Evolutionary conservation across 352 stramenopile species (phyloP).

Genomic region (Pythium pyrilobum): DNA sequence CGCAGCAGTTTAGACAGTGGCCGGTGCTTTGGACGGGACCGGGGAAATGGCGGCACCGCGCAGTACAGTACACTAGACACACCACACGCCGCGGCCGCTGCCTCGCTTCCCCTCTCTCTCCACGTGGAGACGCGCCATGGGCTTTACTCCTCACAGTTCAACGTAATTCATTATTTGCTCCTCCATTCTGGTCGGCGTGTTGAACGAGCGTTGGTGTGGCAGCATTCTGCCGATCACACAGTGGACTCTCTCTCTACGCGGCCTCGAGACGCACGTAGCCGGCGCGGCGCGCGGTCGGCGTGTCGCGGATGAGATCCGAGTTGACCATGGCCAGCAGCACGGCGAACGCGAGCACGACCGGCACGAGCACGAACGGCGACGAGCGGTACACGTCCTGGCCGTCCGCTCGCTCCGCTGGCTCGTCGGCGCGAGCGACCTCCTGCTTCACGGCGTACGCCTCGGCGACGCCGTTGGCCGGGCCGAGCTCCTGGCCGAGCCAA

Average conservation of each 20-base stretch:
- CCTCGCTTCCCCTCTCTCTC: too few relatives aligned
- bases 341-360: constrained; percentile 50
- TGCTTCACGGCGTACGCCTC: background rate
- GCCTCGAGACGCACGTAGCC: constrained; percentile 35
- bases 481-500: constrained; percentile 34
- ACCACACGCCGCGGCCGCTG: too few relatives aligned
- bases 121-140: too few relatives aligned
- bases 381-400: constrained; percentile 26
- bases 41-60: too few relatives aligned
- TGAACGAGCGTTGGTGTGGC: too few relatives aligned
- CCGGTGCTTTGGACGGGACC: too few relatives aligned
- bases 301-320: constrained; percentile 49
- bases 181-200: too few relatives aligned
- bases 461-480: background rate
- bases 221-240: background rate
- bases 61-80: background rate
- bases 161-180: background rate
- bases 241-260: background rate
- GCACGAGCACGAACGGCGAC: constrained; percentile 65
- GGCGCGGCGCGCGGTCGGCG: constrained; percentile 17
- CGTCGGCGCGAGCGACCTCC: background rate
- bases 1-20: too few relatives aligned
- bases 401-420: background rate
- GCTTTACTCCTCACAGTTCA: too few relatives aligned
- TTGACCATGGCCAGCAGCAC: constrained; percentile 50